Base-by-base conservation (phyloP, 345 rosid genomes). In the Salix udensis region DNA sequence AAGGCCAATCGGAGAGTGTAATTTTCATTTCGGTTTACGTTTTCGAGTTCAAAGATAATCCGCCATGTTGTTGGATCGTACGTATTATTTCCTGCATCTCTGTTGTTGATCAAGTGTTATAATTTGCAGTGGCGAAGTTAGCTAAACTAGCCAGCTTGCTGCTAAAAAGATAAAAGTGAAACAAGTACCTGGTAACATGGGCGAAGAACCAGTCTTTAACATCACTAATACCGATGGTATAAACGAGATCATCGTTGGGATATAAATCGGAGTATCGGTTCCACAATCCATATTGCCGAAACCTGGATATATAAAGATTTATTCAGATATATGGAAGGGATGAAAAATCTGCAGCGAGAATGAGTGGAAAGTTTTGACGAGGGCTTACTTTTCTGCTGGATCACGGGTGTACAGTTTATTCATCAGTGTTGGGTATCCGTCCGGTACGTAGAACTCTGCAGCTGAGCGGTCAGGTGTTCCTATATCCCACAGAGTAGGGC, bases 391-490 rank as follows among this genome's bases (percentile, higher is more conserved):
- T 62, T 89, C 82, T 11, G 44, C 23, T 13, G 48, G 37, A 3
- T 58, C 10, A 23, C 70, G 24, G 15, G 48, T 72, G 82, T 75
- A 76, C 13, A 90, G 67, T 21, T 66, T 73, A 75, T 92, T 96
- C 37, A 55, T 67, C 44, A 88, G 85, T 1, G 78, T 76, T 1
- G 93, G 92, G 34, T 87, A 66, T 5, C 98, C 87, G 34, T 88
- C 86, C 0, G 98, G 97, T 40, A 93, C 77, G 42, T 68, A 88
- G 79, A 89, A 95, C 67, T 95, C 98, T 19, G 85, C 86, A 4
- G 97, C 98, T 0, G 84, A 84, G n/a, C 97, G 92, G 53, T 95
- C 92, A 1, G 97, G 97, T 73, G 78, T n/a, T 14, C 98, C 97
- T 3, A 95, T 93, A 82, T 93, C 96, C 97, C 97, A 95, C 7